Evolutionary conservation across 371 early-diverging fungal species (phyloP).

Genomic region (Basidiobolus meristosporus): DNA sequence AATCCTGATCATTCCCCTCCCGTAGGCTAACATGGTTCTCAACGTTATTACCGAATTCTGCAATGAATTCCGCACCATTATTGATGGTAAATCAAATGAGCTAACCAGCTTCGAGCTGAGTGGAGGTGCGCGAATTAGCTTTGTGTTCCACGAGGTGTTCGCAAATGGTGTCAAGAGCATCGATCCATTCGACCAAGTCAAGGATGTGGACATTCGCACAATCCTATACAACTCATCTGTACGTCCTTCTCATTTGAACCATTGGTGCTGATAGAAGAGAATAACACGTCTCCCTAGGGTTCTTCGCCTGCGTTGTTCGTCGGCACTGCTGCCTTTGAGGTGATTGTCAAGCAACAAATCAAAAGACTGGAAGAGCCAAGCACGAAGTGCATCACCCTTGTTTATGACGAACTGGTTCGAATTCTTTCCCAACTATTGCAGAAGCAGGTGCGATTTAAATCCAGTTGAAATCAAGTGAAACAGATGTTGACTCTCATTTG

Average conservation of each 20-base stretch:
- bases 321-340: conserved; percentile 93
- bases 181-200: conserved; percentile 92
- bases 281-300: conserved; percentile 51
- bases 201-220: conserved; percentile 94
- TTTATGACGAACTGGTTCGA: conserved; percentile 92
- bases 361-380: conserved; percentile 90
- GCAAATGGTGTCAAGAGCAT: conserved; percentile 78
- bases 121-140: conserved; percentile 95
- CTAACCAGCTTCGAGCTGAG: conserved; percentile 82
- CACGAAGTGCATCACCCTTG: conserved; percentile 79
- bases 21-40: conserved; percentile 38
- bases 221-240: conserved; percentile 94
- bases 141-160: conserved; percentile 95
- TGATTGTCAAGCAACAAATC: conserved; percentile 93
- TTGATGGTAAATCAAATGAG: conserved; percentile 88
- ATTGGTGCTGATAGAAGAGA: too few species aligned
- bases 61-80: conserved; percentile 79
- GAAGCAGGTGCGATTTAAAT: conserved; percentile 64
- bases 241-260: background rate
- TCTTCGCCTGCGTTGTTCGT: conserved; percentile 93
- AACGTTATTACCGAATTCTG: conserved; percentile 94
- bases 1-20: too few species aligned
- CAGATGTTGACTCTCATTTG: conserved; percentile 1
- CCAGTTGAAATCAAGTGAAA: background rate
- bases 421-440: conserved; percentile 77